phyloP scores from a whole-genome alignment of 2,329 filamentous ascomycete genomes.

The Thielaviopsis ethacetica region DNA sequence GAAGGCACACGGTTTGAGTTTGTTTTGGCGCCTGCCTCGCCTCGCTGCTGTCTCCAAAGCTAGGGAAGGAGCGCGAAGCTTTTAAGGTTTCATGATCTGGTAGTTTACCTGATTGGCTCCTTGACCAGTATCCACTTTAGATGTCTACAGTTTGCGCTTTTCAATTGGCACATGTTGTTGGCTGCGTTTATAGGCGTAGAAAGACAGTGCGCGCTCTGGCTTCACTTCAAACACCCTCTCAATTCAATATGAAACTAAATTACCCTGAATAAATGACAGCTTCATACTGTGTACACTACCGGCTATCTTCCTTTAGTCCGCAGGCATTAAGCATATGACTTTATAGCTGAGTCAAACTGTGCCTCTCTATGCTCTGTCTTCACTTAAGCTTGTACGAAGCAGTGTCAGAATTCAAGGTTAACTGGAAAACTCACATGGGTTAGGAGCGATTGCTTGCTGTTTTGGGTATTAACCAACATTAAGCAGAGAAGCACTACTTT shows the following conservation, averaged over 20 bases:
- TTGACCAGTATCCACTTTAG: neutral
- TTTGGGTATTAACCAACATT: neutral
- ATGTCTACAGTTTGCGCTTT: neutral
- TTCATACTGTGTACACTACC: too few species aligned
- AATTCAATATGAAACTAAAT: neutral
- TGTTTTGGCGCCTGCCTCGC: neutral
- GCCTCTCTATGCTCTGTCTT: neutral
- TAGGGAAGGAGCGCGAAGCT: neutral
- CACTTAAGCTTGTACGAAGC: neutral
- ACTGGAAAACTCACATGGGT: neutral
- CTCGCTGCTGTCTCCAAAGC: neutral
- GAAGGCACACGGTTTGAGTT: neutral
- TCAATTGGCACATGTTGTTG: neutral
- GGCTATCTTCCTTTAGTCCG: neutral
- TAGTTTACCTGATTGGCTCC: constrained; percentile 1
- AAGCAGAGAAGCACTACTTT: neutral
- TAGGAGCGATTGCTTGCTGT: neutral
- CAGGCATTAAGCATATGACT: neutral
- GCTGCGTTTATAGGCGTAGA: neutral
- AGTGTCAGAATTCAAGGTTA: neutral
- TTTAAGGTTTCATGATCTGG: constrained; percentile 1
- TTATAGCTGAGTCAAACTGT: neutral
- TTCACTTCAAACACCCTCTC: neutral
- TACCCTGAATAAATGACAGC: neutral
- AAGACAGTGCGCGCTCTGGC: constrained; percentile 8